phyloP scores from a whole-genome alignment of 768 basidiomycete species.

The Panellus pusillus region DNA sequence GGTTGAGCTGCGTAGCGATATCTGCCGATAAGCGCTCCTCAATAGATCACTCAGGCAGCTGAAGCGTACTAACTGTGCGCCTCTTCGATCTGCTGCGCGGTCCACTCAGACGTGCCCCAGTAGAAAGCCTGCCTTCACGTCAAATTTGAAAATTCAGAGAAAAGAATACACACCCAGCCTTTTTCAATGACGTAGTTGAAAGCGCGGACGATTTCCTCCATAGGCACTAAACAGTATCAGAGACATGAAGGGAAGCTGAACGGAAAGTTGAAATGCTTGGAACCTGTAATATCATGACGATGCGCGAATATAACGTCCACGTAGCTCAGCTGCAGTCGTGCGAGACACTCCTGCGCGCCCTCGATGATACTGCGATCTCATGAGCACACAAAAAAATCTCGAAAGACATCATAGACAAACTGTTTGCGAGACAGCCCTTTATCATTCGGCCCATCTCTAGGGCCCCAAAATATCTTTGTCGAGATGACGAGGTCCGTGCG shows the following conservation, averaged over 20 bases:
- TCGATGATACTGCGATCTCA: conserved; percentile 59
- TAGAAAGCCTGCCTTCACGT: conserved; percentile 44
- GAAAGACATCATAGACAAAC: conserved; percentile 33
- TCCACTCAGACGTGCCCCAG: conserved; percentile 83
- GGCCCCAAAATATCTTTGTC: conserved; percentile 82
- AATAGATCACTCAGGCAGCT: too few species aligned
- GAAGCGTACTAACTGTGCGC: conserved; percentile 46
- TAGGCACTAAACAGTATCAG: conserved; percentile 45
- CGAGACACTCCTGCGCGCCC: conserved; percentile 66
- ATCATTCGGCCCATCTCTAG: conserved; percentile 56
- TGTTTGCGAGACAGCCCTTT: conserved; percentile 58
- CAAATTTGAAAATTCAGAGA: background rate
- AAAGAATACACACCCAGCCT: conserved; percentile 45
- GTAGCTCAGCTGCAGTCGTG: conserved; percentile 72
- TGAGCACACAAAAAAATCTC: too few species aligned
- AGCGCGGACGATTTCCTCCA: conserved; percentile 79
- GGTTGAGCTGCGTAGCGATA: conserved; percentile 63
- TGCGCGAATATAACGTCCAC: conserved; percentile 76
- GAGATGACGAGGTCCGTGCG: conserved; percentile 71
- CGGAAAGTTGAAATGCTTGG: background rate
- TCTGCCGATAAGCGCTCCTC: conserved; percentile 34
- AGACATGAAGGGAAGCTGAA: background rate
- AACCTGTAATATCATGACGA: conserved; percentile 57
- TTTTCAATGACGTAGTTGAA: conserved; percentile 78
- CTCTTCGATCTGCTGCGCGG: conserved; percentile 66